Conservation (phyloP, 208 protist species). For the Balamuthia mandrillaris region DNA sequence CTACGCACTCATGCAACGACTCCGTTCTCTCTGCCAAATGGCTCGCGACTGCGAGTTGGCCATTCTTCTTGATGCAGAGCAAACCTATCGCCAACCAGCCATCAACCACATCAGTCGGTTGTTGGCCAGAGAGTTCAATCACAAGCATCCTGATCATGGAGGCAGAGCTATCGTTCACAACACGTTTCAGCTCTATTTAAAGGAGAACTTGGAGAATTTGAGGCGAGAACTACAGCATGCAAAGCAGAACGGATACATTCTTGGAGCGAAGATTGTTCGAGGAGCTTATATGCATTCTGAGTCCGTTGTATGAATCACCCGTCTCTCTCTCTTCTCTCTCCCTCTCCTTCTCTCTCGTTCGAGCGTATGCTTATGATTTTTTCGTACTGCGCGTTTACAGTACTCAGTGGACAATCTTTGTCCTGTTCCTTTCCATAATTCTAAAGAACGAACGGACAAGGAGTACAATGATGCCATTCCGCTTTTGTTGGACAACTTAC, state of each 20-base stretch:
- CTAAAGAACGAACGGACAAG: not conserved
- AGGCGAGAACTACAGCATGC: not conserved
- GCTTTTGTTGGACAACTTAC: not conserved
- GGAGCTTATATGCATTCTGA: slow-evolving; percentile 3
- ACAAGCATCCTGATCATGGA: too few species aligned
- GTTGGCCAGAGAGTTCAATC: not conserved
- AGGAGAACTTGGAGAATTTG: slow-evolving; percentile 2
- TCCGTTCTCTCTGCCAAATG: not conserved
- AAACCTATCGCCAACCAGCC: not conserved
- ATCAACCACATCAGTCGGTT: slow-evolving; percentile 6
- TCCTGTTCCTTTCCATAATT: not conserved
- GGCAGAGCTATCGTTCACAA: not conserved
- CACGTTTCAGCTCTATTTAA: slow-evolving; percentile 17
- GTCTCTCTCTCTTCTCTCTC: not conserved
- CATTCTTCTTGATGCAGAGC: slow-evolving; percentile 7
- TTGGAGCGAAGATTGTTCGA: slow-evolving; percentile 5
- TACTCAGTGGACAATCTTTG: too few species aligned
- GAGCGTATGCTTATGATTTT: not conserved
- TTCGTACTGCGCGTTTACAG: not conserved
- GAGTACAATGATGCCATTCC: not conserved
- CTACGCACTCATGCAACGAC: not conserved
- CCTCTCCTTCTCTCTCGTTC: not conserved
- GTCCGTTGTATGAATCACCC: not conserved
- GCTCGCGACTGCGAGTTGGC: not conserved
- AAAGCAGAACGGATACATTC: not conserved